phyloP scores from a whole-genome alignment of 2,329 filamentous ascomycete genomes.

The Meredithiella fracta region DNA sequence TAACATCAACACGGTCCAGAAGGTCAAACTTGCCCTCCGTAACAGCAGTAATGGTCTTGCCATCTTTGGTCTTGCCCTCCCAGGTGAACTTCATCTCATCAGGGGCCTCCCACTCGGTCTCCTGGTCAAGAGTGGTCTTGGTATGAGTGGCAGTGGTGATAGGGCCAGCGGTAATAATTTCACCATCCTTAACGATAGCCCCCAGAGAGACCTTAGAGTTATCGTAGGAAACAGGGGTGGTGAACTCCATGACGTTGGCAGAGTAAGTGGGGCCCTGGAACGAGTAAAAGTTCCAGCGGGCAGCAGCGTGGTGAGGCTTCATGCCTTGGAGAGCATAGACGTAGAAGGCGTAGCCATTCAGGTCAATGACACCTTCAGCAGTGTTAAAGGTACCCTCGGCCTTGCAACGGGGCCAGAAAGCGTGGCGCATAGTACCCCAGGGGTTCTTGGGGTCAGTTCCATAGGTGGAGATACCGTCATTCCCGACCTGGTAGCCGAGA shows the following conservation, averaged over 20 bases:
- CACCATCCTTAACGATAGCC: slow-evolving; percentile 62
- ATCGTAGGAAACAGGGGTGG: slow-evolving; percentile 83
- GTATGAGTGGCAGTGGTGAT: slow-evolving; percentile 52
- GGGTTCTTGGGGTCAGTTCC: slow-evolving; percentile 74
- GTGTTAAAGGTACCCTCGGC: slow-evolving; percentile 75
- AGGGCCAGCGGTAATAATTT: slow-evolving; percentile 59
- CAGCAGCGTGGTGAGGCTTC: slow-evolving; percentile 94
- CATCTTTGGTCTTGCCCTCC: slow-evolving; percentile 62
- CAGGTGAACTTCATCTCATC: slow-evolving; percentile 59
- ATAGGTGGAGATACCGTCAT: slow-evolving; percentile 67
- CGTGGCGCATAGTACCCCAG: slow-evolving; percentile 84
- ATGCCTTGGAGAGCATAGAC: slow-evolving; percentile 85
- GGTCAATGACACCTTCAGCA: slow-evolving; percentile 62
- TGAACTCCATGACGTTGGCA: slow-evolving; percentile 89
- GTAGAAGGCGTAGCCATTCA: slow-evolving; percentile 66
- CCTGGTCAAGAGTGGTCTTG: slow-evolving; percentile 50
- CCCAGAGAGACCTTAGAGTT: slow-evolving; percentile 70
- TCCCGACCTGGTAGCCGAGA: slow-evolving; percentile 72
- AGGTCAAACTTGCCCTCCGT: slow-evolving; percentile 52
- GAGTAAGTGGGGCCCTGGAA: slow-evolving; percentile 81
- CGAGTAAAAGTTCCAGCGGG: slow-evolving; percentile 82
- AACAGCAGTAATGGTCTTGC: slow-evolving; percentile 51
- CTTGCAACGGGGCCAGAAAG: slow-evolving; percentile 80
- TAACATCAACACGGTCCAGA: slow-evolving; percentile 71
- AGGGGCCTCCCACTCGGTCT: slow-evolving; percentile 82